Percentiles rank a stretch among this genome's conserved stretches.
Conservation (phyloP, 2,329 filamentous ascomycete species). For the Arthrobotrys entomopaga region DNA sequence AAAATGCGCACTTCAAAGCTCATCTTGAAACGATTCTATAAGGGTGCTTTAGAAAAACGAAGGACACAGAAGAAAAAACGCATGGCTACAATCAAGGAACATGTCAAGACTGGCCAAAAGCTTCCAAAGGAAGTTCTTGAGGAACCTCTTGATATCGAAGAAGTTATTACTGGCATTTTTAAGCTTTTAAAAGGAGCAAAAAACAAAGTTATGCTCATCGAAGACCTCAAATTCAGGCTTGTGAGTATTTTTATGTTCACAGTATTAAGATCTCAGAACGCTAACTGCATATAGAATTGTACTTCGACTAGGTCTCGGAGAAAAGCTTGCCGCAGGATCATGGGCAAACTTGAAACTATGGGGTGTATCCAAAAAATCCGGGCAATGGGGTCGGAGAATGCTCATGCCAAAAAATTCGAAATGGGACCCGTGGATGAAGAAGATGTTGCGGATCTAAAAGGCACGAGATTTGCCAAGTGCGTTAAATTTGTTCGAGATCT, state of each 20-base stretch:
- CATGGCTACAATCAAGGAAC: constrained; percentile 44
- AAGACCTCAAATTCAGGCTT: constrained; percentile 53
- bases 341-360: constrained; percentile 39
- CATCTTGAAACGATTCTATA: constrained; percentile 50
- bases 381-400: constrained; percentile 38
- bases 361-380: constrained; percentile 48
- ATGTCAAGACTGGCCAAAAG: constrained; percentile 43
- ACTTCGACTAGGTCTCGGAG: constrained; percentile 49
- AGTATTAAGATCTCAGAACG: not conserved
- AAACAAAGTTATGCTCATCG: constrained; percentile 51
- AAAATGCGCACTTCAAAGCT: constrained; percentile 47
- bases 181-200: constrained; percentile 47
- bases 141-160: constrained; percentile 46
- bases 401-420: constrained; percentile 49
- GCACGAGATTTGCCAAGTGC: constrained; percentile 41
- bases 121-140: constrained; percentile 38
- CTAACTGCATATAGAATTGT: constrained; percentile 31
- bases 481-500: constrained; percentile 49
- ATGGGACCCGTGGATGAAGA: constrained; percentile 50
- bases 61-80: constrained; percentile 52
- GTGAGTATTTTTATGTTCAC: constrained; percentile 17
- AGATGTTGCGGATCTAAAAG: constrained; percentile 34
- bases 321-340: constrained; percentile 46
- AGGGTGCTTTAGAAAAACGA: constrained; percentile 41
- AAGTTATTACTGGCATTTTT: constrained; percentile 43